Evolutionary conservation across 1,284 basidiomycete species (phyloP).

Genomic region (Apiotrichum veenhuisii): DNA sequence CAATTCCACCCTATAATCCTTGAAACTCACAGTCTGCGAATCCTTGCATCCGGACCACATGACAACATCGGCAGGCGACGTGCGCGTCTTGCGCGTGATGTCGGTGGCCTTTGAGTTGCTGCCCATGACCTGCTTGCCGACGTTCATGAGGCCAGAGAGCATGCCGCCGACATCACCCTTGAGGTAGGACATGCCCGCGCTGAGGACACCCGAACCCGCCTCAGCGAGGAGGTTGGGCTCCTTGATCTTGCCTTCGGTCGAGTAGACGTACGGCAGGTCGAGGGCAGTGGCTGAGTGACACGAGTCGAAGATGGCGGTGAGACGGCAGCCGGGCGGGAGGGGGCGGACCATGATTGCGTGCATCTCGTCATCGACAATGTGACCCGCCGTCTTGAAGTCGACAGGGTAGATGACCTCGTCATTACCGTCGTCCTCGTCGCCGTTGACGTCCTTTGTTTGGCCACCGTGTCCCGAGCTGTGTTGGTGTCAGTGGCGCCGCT

Average conservation of each 20-base stretch:
- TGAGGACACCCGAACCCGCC: slow-evolving; percentile 68
- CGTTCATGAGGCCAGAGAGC: slow-evolving; percentile 51
- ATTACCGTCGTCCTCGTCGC: slow-evolving; percentile 57
- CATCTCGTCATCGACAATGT: slow-evolving; percentile 76
- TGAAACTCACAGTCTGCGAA: slow-evolving; percentile 66
- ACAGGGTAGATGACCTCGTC: slow-evolving; percentile 79
- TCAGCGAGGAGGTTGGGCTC: slow-evolving; percentile 78
- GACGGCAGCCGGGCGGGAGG: slow-evolving; percentile 74
- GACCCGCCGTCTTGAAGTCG: slow-evolving; percentile 66
- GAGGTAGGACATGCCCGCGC: slow-evolving; percentile 32
- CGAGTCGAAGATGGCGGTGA: slow-evolving; percentile 80
- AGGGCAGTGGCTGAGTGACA: slow-evolving; percentile 52
- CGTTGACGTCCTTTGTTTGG: slow-evolving; percentile 65
- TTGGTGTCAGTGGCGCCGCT: not conserved
- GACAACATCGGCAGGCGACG: slow-evolving; percentile 67
- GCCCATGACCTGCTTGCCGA: slow-evolving; percentile 20
- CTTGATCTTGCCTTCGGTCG: slow-evolving; percentile 79
- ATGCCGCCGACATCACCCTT: slow-evolving; percentile 70
- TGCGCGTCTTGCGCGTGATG: slow-evolving; percentile 61
- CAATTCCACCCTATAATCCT: no score
- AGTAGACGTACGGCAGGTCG: slow-evolving; percentile 61
- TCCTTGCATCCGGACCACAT: slow-evolving; percentile 86
- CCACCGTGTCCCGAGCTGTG: slow-evolving; percentile 69
- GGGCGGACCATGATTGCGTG: slow-evolving; percentile 57
- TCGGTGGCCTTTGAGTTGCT: slow-evolving; percentile 11